A percentile compares a stretch with the other conserved stretches of the same genome.
Conservation (phyloP, 768 basidiomycete genomes). For the Cyathus striatus region DNA sequence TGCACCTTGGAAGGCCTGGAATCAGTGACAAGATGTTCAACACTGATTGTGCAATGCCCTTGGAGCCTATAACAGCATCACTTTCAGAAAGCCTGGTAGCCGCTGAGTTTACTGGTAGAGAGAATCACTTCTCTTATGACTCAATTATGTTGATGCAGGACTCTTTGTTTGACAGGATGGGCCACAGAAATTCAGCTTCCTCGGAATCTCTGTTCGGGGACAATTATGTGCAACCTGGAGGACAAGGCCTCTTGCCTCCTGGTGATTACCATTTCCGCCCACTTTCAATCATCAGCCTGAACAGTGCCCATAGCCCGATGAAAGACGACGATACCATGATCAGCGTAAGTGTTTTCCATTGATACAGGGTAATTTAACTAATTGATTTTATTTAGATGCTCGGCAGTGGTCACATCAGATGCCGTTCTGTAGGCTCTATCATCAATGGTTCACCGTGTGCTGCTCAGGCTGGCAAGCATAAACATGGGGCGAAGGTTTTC, state of each 20-base stretch:
- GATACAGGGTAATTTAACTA: constrained; percentile 5
- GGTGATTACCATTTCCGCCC: constrained; percentile 61
- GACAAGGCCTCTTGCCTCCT: constrained; percentile 34
- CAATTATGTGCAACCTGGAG: constrained; percentile 29
- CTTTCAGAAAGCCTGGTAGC: constrained; percentile 44
- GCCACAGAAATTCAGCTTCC: constrained; percentile 41
- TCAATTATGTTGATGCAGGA: constrained; percentile 62
- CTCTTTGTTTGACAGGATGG: constrained; percentile 62
- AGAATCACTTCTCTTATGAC: constrained; percentile 45
- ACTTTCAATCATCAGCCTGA: constrained; percentile 55
- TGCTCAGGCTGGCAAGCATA: constrained; percentile 60
- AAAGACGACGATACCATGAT: constrained; percentile 83
- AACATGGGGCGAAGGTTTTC: constrained; percentile 28
- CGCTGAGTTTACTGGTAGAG: constrained; percentile 13
- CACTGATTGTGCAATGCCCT: constrained; percentile 44
- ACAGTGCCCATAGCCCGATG: constrained; percentile 41
- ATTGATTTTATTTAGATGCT: constrained; percentile 55
- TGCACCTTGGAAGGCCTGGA: constrained; percentile 62
- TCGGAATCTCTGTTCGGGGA: constrained; percentile 62
- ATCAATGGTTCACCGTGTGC: constrained; percentile 72
- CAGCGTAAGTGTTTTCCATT: constrained; percentile 38
- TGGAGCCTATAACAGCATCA: constrained; percentile 63
- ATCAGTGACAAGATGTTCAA: constrained; percentile 89
- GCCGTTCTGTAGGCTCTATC: constrained; percentile 59
- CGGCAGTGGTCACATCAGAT: constrained; percentile 70